Base-by-base conservation (phyloP, 2,329 filamentous ascomycete genomes). In the Epichloe typhina region DNA sequence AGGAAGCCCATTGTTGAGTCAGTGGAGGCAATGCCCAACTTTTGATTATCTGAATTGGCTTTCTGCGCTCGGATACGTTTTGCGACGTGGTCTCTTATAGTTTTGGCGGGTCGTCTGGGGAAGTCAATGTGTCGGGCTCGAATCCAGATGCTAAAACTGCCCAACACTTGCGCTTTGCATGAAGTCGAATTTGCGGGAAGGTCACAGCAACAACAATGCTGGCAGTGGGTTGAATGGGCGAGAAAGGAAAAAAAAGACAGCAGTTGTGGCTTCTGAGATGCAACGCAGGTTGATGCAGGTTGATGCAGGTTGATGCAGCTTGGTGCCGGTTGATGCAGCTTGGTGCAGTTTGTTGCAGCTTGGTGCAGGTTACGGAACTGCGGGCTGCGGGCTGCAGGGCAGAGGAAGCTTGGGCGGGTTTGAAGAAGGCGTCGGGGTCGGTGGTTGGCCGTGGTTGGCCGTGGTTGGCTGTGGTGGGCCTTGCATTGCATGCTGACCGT, bases 1-100 rank as follows among this genome's bases (percentile, higher is more conserved):
- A 68, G 58, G 58, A 68, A 67, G 56, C 63, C 63, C 62, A 64
- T 64, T 23, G 36, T 31, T 11, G 31, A 31, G 31, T 9, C 31
- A 31, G 11, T 31, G 3, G 31, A 31, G 8, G 31, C 8, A 31
- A 31, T 9, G 31, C 31, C 31, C 31, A 9, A 31, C 31, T 31
- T 11, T 31, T 9, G 31, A 31, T 31, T 11, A 11, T 31, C 31
- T 31, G 8, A 31, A 31, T 31, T 31, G 31, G 31, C 0, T 11
- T 31, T 31, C 31, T 31, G 31, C 31, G 31, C 31, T 31, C 31
- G 31, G 31, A 31, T 31, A 31, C 31, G 8, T 31, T 31, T 31
- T 31, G 31, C 31, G 31, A 31, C 8, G 31, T 31, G 31, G 31
- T 31, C 31, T 31, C 31, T 31, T 31, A 11, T 31, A 31, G 31